These are phyloP conservation scores for Paraglomus brasilianum DNA, from an alignment of 192 early-diverging fungal species.

Conservation along the genomic window DNA sequence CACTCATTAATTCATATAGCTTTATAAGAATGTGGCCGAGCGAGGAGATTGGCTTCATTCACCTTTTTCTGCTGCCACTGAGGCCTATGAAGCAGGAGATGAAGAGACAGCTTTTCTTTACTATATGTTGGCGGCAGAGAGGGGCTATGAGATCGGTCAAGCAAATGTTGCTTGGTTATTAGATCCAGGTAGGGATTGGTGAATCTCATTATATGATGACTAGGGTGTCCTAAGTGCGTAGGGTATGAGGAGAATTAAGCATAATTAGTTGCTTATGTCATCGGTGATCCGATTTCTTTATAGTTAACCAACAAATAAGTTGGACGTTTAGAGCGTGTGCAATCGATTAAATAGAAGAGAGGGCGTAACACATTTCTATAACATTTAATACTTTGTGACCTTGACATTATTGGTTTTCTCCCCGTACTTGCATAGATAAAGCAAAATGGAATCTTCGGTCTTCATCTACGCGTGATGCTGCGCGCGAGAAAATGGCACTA, in stretches of 20 bases:
- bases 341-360: not conserved
- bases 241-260: not conserved
- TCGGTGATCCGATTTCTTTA: too few relatives aligned
- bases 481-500: constrained; percentile 62
- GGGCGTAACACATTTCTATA: not conserved
- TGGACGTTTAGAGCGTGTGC: not conserved
- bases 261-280: not conserved
- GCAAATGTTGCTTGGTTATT: constrained; percentile 88
- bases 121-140: constrained; percentile 86
- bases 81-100: constrained; percentile 60
- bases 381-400: not conserved
- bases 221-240: not conserved
- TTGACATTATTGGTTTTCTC: not conserved
- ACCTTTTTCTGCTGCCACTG: constrained; percentile 56
- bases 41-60: constrained; percentile 82
- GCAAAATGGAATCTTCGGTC: constrained; percentile 20
- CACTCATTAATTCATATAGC: constrained; percentile 39
- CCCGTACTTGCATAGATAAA: constrained; percentile 15
- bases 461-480: constrained; percentile 14
- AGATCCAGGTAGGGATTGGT: constrained; percentile 53
- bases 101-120: constrained; percentile 65
- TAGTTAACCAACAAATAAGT: not conserved
- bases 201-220: not conserved
- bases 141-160: constrained; percentile 85
- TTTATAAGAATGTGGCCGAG: constrained; percentile 79